Conservation (phyloP, 805 yeast species). For the Wickerhamiella spandovensis region DNA sequence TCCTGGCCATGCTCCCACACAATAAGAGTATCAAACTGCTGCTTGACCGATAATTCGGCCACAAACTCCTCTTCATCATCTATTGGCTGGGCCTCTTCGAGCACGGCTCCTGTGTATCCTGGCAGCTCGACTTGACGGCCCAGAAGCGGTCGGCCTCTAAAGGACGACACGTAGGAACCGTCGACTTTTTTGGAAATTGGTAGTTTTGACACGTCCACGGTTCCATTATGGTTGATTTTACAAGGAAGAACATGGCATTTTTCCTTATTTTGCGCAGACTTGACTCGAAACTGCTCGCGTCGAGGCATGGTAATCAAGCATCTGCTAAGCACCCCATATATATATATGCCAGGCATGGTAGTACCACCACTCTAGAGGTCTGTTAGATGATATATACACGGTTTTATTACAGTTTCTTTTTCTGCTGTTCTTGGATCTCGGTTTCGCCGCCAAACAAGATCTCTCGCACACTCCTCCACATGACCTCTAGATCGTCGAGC, state of each 20-base stretch:
- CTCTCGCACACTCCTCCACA: slow-evolving; percentile 1
- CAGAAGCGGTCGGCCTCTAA: slow-evolving; percentile 15
- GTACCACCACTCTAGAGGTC: too few relatives aligned
- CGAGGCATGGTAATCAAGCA: not conserved
- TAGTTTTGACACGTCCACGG: slow-evolving; percentile 9
- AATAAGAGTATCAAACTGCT: slow-evolving; percentile 4
- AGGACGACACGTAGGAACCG: slow-evolving; percentile 1
- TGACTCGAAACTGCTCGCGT: not conserved
- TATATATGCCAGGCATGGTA: too few relatives aligned
- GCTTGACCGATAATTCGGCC: not conserved
- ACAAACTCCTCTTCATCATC: not conserved
- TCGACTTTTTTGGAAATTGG: not conserved
- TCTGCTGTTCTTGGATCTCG: too few relatives aligned
- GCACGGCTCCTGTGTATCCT: slow-evolving; percentile 12
- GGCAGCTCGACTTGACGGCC: slow-evolving; percentile 13
- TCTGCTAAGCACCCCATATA: too few relatives aligned
- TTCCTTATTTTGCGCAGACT: not conserved
- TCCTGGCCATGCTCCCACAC: slow-evolving; percentile 15
- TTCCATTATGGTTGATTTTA: slow-evolving; percentile 9
- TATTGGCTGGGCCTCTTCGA: slow-evolving; percentile 3
- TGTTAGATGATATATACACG: too few relatives aligned
- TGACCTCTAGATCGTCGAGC: slow-evolving; percentile 9
- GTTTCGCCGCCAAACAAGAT: not conserved
- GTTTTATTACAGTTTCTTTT: too few relatives aligned
- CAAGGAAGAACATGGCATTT: slow-evolving; percentile 15